Conservation (phyloP, 208 protist species). For the Vickermania spadyakhi region DNA sequence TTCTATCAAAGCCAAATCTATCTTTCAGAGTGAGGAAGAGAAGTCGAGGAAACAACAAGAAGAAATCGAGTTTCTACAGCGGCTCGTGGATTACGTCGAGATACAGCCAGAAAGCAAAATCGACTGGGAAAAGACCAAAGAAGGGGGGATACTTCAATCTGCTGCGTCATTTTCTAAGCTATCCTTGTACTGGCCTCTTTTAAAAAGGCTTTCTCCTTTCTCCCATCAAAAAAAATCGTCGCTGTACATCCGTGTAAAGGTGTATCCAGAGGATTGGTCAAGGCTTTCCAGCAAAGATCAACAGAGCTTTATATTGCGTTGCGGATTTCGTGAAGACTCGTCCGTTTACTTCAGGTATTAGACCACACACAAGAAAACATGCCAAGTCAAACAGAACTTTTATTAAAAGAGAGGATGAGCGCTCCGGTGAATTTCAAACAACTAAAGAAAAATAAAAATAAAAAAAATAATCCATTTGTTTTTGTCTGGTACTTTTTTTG, state of each 20-base stretch:
- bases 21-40: no score
- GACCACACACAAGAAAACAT: no score
- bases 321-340: no score
- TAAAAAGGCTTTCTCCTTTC: background rate
- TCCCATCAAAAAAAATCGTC: background rate
- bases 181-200: background rate
- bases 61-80: background rate
- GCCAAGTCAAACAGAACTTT: no score
- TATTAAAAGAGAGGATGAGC: no score
- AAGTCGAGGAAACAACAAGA: background rate
- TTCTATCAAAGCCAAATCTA: no score
- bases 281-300: background rate
- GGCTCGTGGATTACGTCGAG: background rate
- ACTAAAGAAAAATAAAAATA: no score
- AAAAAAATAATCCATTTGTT: no score
- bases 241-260: background rate
- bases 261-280: background rate
- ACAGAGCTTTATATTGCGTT: background rate
- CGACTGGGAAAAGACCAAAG: background rate
- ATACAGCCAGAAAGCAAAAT: background rate
- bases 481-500: no score
- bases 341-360: no score
- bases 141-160: background rate
- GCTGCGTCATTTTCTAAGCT: background rate
- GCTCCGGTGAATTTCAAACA: no score